Evolutionary conservation across 2,329 filamentous ascomycete species (phyloP).

Genomic region (Madurella mycetomatis): DNA sequence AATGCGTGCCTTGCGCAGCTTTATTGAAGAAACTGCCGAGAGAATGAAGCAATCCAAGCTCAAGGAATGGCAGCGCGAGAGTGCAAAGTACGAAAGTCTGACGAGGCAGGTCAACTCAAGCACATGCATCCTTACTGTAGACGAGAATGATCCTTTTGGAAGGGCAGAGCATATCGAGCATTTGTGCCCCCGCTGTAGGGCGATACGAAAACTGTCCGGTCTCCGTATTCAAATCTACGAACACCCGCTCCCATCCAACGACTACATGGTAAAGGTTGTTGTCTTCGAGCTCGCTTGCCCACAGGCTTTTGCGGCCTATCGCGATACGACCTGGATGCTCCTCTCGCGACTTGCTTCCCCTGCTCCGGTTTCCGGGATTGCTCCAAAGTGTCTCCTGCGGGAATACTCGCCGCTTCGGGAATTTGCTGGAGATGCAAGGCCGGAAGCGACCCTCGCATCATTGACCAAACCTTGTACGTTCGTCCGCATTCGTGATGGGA

Average conservation of each 20-base stretch:
- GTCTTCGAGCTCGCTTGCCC: constrained; percentile 41
- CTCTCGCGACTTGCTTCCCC: constrained; percentile 29
- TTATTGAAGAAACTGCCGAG: constrained; percentile 26
- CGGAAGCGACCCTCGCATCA: constrained; percentile 16
- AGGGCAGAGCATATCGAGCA: constrained; percentile 24
- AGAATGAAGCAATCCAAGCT: constrained; percentile 24
- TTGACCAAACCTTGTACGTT: constrained; percentile 18
- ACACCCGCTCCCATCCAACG: constrained; percentile 35
- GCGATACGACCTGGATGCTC: constrained; percentile 40
- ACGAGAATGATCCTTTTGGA: constrained; percentile 18
- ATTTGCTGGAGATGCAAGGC: constrained; percentile 1
- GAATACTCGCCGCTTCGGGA: constrained; percentile 15
- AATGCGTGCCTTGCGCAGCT: constrained; percentile 19
- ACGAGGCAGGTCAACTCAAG: constrained; percentile 29
- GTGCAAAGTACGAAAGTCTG: constrained; percentile 30
- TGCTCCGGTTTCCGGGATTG: background rate
- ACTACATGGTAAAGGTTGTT: constrained; percentile 30
- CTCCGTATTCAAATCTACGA: constrained; percentile 39
- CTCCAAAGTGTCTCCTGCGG: constrained; percentile 14
- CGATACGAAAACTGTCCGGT: constrained; percentile 26
- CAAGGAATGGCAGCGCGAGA: constrained; percentile 32
- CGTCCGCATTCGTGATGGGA: background rate
- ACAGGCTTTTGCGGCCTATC: constrained; percentile 33
- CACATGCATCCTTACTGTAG: constrained; percentile 31
- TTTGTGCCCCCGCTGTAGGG: constrained; percentile 34